Base-by-base conservation (phyloP, 2,329 filamentous ascomycete species). In the Plectosphaerella sp. region DNA sequence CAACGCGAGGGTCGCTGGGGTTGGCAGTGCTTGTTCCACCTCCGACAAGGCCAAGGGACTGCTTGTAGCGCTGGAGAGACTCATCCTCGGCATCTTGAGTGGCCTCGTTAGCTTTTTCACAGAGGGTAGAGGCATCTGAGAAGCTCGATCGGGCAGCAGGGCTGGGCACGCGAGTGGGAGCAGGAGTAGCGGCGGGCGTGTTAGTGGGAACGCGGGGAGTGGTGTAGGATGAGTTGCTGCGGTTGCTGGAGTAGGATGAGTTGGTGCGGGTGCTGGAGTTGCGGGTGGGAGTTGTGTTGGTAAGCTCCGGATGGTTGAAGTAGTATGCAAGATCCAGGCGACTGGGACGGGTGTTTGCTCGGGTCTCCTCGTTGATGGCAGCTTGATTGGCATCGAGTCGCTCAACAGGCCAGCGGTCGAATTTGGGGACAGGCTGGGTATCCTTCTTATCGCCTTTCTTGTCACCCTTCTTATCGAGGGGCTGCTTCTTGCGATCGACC, bases 21-120 rank as follows among this genome's bases (percentile, higher is more conserved):
- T 92, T 84, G 52, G 84, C 88, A 55, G 90, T 80, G 62, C 87
- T 80, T 47, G 79, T 83, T 66, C 88, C 87, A 61, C 84, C 85
- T 58, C 86, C 84, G 58, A 86, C 84, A 55, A 97, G 85, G 61
- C 94, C 94, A 56, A 99, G 87, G 12, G 93, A 97, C 66, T 93
- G 84, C 79, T 99, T 99, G 88, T 96, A 99, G 65, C 93, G 88
- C 75, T 95, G 89, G 64, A 99, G 87, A 56, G 93, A 94, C 73
- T 97, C 93, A 70, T 99, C 94, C 64, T 89, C 76, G 61, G 79
- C 77, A 64, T 86, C 79, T 86, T 64, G 52, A 53, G 33, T 6
- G 28, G 11, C 14, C 37, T 45, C n/a, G 41, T 43, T 43, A 43
- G 41, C 16, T 43, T 39, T 14, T 9, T 15, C 37, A 39, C 52